phyloP scores from a whole-genome alignment of 306 rosid genomes.

The Fragaria ananassa region DNA sequence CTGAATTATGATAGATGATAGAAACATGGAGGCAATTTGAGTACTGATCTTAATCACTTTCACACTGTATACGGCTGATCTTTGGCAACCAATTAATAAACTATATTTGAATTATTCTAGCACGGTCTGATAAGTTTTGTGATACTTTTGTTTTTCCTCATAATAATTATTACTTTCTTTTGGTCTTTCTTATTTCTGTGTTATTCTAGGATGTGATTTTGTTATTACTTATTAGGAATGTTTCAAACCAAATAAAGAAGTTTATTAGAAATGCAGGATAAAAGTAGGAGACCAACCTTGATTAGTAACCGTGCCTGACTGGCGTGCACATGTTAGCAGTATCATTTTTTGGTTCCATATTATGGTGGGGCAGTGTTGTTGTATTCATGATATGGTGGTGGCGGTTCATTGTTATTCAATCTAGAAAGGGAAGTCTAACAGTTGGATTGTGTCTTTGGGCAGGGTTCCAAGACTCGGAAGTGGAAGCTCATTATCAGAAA shows the following conservation, averaged over 20 bases:
- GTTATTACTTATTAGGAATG: conserved; percentile 3
- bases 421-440: conserved; percentile 20
- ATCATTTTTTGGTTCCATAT: neutral
- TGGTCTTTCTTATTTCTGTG: neutral
- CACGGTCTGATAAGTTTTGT: too few relatives aligned
- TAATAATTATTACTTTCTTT: neutral
- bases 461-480: conserved; percentile 94
- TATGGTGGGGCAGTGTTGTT: neutral
- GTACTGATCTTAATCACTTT: neutral
- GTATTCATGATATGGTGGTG: conserved; percentile 6
- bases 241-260: neutral
- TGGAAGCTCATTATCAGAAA: conserved; percentile 93
- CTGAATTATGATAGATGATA: neutral
- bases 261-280: neutral
- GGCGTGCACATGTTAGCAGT: neutral
- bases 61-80: neutral
- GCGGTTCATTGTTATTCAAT: neutral
- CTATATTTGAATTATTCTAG: too few relatives aligned
- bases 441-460: conserved; percentile 24
- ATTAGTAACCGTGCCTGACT: neutral
- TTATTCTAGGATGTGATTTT: neutral
- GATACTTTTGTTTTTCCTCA: neutral
- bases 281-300: neutral
- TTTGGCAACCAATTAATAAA: neutral
- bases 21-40: neutral